Base-by-base conservation (phyloP, 352 stramenopile species). In the Phytophthora ohioensis region DNA sequence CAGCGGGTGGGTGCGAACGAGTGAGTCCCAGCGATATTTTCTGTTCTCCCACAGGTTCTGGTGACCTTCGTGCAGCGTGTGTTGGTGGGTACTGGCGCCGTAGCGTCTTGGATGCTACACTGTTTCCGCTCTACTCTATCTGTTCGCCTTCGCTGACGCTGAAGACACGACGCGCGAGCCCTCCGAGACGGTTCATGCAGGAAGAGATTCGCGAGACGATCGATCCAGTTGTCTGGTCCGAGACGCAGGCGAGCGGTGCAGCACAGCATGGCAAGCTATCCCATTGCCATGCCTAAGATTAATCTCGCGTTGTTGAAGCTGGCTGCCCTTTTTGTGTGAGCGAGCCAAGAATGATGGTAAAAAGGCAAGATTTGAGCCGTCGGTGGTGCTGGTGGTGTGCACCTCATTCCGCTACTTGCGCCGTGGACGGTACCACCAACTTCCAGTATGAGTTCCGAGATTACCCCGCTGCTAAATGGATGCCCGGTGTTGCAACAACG, bases 331-430 rank as follows among this genome's bases (percentile, higher is more conserved):
- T 70, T 64, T 64, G 39, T 57, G 27, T 35, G 11, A 32, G 27
- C 32, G 51, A 61, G 5, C 21, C 27, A 38, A 41, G 65, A 73
- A 73, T 73, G 65, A 63, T 68, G 57, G 65, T 73, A 72, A 57
- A 27, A 27, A 47, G 34, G 41, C 55, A 62, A 54, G 11, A 32
- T 48, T 17, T 13, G 4, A 3, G 43, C 21, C 43, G n/a, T 32
- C 42, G 48, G 27, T 49, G 36, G 32, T 57, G 48, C 48, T 41
- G 27, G 27, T 35, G 7, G 12, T 11, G 34, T 5, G 7, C 5
- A n/a, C 8, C 41, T 58, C 66, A 73, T 69, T 73, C 17, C 42
- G 51, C 38, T 2, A 65, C 27, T 69, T 61, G 58, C 47, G 5
- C 27, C 11, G 39, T 27, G 21, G 21, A 27, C 21, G 21, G 21